These are phyloP conservation scores for Curvularia eragrostidis DNA, from an alignment of 2,329 filamentous ascomycete genomes.

Conservation along the genomic window DNA sequence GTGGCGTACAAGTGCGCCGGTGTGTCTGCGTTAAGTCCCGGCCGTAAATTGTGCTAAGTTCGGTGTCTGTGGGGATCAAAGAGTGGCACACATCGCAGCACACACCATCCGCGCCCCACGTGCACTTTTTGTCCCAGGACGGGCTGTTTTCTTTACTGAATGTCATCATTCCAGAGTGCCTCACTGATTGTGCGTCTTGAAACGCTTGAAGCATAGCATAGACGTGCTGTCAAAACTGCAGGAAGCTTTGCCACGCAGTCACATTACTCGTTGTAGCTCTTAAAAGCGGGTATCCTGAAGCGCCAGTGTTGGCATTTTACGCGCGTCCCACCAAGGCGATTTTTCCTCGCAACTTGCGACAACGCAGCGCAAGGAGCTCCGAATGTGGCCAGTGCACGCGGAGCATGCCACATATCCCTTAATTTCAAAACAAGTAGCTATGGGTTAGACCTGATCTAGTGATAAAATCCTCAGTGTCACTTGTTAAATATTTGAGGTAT, in stretches of 20 bases:
- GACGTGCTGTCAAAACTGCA: not conserved
- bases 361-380: conserved; percentile 1
- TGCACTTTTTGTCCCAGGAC: no score
- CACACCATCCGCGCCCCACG: no score
- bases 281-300: not conserved
- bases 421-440: conserved; percentile 2
- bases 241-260: not conserved
- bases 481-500: not conserved
- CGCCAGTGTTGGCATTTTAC: not conserved
- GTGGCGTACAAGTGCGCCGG: not conserved
- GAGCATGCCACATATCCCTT: conserved; percentile 4
- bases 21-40: conserved; percentile 1
- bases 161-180: not conserved
- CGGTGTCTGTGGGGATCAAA: conserved; percentile 1
- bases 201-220: conserved; percentile 1
- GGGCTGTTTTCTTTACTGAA: not conserved
- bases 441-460: not conserved
- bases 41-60: conserved; percentile 3
- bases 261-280: not conserved
- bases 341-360: conserved; percentile 5
- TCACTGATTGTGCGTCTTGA: not conserved
- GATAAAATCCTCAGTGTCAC: not conserved
- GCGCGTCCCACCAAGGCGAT: not conserved
- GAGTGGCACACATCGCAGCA: not conserved
- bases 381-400: conserved; percentile 4